Evolutionary conservation across 2,329 filamentous ascomycete genomes (phyloP).

Genomic region (Pyricularia pennisetigena): DNA sequence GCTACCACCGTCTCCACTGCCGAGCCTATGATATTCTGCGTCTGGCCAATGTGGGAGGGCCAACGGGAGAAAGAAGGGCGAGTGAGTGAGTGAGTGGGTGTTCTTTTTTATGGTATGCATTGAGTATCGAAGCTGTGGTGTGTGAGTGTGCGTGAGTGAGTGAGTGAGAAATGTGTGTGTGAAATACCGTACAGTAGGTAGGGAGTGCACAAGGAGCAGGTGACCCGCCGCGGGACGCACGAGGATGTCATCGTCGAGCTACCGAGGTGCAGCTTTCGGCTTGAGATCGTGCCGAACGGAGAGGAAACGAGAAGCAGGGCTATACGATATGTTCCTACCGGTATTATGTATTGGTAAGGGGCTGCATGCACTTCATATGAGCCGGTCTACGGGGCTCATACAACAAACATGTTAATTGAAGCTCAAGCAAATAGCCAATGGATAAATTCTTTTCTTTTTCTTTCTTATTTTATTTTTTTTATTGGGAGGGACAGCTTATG

Average conservation of each 20-base stretch:
- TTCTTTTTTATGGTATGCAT: neutral
- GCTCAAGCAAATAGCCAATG: neutral
- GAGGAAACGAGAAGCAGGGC: neutral
- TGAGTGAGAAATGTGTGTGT: neutral
- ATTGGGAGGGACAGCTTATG: neutral
- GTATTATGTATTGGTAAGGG: neutral
- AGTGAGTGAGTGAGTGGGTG: neutral
- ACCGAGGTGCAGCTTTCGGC: neutral
- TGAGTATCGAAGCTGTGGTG: neutral
- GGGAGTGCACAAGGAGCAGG: neutral
- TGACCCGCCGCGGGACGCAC: neutral
- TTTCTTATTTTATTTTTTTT: no score
- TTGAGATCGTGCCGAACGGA: neutral
- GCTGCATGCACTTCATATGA: neutral
- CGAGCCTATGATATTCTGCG: neutral
- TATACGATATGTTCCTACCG: neutral
- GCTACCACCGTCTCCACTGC: neutral
- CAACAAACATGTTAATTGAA: neutral
- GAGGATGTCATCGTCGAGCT: neutral
- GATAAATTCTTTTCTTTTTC: neutral
- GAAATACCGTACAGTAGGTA: neutral
- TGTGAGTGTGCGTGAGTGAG: neutral
- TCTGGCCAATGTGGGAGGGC: neutral
- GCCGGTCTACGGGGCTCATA: neutral
- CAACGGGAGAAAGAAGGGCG: neutral